Conservation (phyloP, 1,284 basidiomycete species). For the Exobasidium rhododendri region DNA sequence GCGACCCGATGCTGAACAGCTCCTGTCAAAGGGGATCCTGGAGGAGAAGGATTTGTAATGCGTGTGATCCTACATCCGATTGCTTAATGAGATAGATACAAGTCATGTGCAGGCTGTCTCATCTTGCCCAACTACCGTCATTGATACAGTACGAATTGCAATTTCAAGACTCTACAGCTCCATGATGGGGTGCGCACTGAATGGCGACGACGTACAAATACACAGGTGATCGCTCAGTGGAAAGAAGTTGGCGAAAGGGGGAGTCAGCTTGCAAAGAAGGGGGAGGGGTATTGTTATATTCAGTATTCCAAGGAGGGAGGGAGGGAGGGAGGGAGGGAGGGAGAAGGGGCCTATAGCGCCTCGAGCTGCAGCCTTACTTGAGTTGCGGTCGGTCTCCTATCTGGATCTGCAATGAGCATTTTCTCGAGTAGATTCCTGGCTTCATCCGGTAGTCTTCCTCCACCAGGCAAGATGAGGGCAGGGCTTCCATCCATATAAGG, state of each 20-base stretch:
- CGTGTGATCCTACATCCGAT: background rate
- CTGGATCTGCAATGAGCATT: constrained; percentile 38
- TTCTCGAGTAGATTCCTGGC: constrained; percentile 37
- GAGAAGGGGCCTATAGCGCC: background rate
- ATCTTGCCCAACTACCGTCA: too few species aligned
- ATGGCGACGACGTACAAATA: background rate
- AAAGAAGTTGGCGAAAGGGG: background rate
- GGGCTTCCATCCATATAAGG: constrained; percentile 46
- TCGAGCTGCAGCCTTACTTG: background rate
- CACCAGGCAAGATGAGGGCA: constrained; percentile 47
- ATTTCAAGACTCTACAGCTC: background rate
- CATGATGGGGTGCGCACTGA: too few species aligned
- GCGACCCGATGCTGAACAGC: constrained; percentile 66
- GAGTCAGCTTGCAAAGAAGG: background rate
- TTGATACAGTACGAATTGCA: too few species aligned
- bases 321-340: background rate
- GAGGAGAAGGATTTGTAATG: constrained; percentile 49
- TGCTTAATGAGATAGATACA: background rate
- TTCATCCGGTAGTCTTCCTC: constrained; percentile 41
- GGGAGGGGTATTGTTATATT: background rate
- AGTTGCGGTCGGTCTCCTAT: constrained; percentile 32
- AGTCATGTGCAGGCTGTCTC: too few species aligned
- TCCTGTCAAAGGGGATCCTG: constrained; percentile 43
- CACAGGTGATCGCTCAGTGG: too few species aligned
- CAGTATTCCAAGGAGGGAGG: background rate